Base-by-base conservation (phyloP, 202 grass and related monocot species). In the Hordeum pubiflorum region DNA sequence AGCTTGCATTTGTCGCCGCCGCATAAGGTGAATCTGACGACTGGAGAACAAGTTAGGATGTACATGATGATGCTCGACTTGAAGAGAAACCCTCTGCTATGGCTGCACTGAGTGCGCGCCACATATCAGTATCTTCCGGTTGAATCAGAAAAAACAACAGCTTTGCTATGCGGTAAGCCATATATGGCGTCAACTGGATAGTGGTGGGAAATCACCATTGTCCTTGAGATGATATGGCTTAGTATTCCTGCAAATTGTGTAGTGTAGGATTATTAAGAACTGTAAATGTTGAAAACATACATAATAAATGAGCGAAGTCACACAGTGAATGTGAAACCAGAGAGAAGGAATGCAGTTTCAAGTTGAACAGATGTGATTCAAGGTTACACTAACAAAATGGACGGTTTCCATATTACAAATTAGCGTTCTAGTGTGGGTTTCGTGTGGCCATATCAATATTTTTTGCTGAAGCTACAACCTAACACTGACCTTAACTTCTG, bases 151-250 rank as follows among this genome's bases (percentile, higher is more conserved):
- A 72, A 72, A 72, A 69, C 20, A 46, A 71, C 43, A 81, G 82
- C 59, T 56, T 41, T 77, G 70, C 69, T 58, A 75, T n/a, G 18
- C 7, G 24, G 62, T 70, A 34, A 74, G 7, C 14, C 41, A 80
- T 41, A 29, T 18, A 58, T 10, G 20, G 5, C 21, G 64, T 91
- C 81, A 94, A 74, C 86, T 83, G 8, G 83, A 79, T 58, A 97
- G 84, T 60, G 91, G 91, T 24, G 94, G 94, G 78, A 97, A 97
- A 63, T 97, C 91, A n/a, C 68, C 82, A 5, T 86, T 91, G 76
- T 97, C 91, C 81, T 92, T 97, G 22, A 97, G 89, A 75, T 55
- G 78, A 82, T 97, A 97, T 54, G 79, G 75, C 71, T 85, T 75
- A 68, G 10, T 78, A 58, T 50, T 74, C 89, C 94, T 94, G 81